Base-by-base conservation (phyloP, 192 early-diverging fungal species). In the Coemansia reversa region DNA sequence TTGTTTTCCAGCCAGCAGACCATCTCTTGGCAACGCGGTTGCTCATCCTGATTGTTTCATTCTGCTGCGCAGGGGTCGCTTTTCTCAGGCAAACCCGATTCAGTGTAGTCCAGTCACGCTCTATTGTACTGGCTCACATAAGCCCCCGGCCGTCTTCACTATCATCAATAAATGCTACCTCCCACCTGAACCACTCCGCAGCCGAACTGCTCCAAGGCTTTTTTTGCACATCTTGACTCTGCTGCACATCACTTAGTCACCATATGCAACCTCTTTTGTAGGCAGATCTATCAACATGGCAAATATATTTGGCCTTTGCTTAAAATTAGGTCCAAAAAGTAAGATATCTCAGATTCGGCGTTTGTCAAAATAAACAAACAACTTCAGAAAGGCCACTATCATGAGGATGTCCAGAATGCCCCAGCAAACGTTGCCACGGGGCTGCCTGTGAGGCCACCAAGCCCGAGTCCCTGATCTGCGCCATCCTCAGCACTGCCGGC, bases 371-470 rank as follows among this genome's bases (percentile, higher is more conserved):
- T 45, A 45, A 45, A 45, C 39, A 45, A 11, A 12, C 39, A 16
- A 12, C 39, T 12, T 45, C 39, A 45, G 14, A 12, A 45, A 45
- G 39, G 14, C 12, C 12, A 45, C 2, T 5, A 27, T 52, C 12
- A n/a, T 50, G 62, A 73, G 12, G 32, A n/a, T 24, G 67, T 30
- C 79, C 90, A 82, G 66, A 89, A 92, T 16, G 93, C 86, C 4
- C 84, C 85, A 2, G 86, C 85, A 69, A 94, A 84, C 30, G 92
- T 88, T 7, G 87, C 84, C 35, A 94, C 85, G 22, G 92, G 92
- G 51, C 86, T 86, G 18, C 90, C 93, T 24, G 90, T 92, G 33
- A 91, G 86, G 59, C 68, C 83, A 22, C 82, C 78, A 54, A 94
- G 83, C 52, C 86, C 86, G 67, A 88, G 86, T 0, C 91, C 91